A percentile compares a stretch with the other conserved stretches of the same genome.
Conservation (phyloP, 768 basidiomycete species). For the Tylopilus felleus region DNA sequence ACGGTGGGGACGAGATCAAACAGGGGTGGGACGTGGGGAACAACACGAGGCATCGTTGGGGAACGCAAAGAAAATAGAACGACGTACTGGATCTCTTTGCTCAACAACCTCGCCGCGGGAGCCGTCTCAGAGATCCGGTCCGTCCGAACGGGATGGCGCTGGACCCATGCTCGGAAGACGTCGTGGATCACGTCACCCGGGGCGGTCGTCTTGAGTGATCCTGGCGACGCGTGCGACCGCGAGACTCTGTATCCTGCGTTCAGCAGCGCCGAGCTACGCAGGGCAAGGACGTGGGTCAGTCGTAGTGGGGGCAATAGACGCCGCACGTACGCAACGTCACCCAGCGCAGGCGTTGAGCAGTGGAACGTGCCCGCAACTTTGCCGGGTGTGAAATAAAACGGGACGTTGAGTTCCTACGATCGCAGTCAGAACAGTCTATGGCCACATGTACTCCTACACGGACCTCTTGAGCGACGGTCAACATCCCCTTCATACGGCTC, state of each 20-base stretch:
- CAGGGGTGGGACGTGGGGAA: no score
- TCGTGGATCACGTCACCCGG: conserved; percentile 70
- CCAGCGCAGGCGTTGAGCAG: conserved; percentile 70
- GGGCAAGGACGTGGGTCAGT: background rate
- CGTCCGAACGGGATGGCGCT: conserved; percentile 76
- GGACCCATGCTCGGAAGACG: conserved; percentile 82
- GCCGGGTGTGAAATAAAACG: conserved; percentile 87
- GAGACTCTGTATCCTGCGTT: conserved; percentile 83
- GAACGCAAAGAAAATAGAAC: background rate
- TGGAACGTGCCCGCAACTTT: conserved; percentile 81
- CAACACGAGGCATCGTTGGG: no score
- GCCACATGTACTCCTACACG: conserved; percentile 16
- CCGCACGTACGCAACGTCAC: conserved; percentile 65
- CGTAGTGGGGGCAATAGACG: background rate
- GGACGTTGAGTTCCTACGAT: conserved; percentile 64
- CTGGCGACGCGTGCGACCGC: conserved; percentile 85
- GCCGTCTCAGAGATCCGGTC: conserved; percentile 76
- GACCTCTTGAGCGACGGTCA: conserved; percentile 86
- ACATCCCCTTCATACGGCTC: conserved; percentile 91
- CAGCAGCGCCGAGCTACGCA: conserved; percentile 76
- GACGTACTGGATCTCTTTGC: conserved; percentile 63
- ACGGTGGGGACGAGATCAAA: no score
- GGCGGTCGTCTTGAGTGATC: conserved; percentile 90
- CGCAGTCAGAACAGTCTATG: background rate
- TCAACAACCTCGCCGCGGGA: conserved; percentile 66